phyloP scores from a whole-genome alignment of 768 basidiomycete species.

The Astraeus odoratus region DNA sequence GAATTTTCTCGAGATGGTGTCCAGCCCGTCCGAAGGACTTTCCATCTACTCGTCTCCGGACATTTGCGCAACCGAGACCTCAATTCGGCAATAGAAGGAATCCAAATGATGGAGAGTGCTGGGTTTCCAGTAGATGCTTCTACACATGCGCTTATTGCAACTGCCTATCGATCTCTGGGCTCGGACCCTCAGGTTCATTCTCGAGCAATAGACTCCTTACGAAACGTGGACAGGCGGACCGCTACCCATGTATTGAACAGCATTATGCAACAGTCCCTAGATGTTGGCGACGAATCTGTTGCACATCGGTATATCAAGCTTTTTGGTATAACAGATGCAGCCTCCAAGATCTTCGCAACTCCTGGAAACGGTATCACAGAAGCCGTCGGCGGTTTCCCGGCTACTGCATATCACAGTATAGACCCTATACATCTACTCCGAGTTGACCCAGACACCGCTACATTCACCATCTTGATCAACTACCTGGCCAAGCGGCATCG shows the following conservation, averaged over 20 bases:
- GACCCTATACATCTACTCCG: conserved; percentile 4
- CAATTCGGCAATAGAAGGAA: conserved; percentile 41
- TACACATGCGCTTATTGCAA: conserved; percentile 55
- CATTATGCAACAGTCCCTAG: conserved; percentile 56
- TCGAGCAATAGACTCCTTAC: conserved; percentile 43
- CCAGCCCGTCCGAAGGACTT: conserved; percentile 54
- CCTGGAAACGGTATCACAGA: conserved; percentile 22
- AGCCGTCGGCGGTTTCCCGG: conserved; percentile 22
- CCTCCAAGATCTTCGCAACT: conserved; percentile 14
- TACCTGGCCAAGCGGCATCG: conserved; percentile 40
- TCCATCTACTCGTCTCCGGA: conserved; percentile 59
- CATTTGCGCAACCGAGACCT: conserved; percentile 66
- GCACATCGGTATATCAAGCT: conserved; percentile 42
- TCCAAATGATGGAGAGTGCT: conserved; percentile 51
- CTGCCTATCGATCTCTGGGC: conserved; percentile 55
- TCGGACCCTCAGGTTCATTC: conserved; percentile 47
- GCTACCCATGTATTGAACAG: conserved; percentile 61
- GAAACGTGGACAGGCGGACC: conserved; percentile 29
- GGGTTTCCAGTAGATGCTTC: conserved; percentile 47
- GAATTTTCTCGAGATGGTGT: conserved; percentile 44
- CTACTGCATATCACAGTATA: neutral
- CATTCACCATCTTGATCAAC: conserved; percentile 59
- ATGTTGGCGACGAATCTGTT: conserved; percentile 42
- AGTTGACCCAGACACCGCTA: conserved; percentile 45
- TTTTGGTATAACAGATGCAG: conserved; percentile 33